phyloP scores from a whole-genome alignment of 1,139 yeast genomes.

The Lipomyces yarrowii region DNA sequence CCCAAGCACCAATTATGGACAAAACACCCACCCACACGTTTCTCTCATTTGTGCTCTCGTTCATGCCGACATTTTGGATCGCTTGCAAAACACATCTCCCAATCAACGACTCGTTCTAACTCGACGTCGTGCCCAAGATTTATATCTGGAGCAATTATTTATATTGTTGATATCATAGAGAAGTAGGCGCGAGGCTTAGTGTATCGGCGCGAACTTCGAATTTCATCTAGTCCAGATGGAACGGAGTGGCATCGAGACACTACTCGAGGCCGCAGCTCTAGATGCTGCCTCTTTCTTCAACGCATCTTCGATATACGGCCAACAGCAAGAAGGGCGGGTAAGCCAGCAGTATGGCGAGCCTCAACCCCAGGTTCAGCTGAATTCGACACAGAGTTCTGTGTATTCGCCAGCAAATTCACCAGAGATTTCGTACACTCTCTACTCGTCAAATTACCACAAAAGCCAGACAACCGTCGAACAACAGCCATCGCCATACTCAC shows the following conservation, averaged over 20 bases:
- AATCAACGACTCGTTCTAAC: background rate
- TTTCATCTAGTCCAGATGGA: conserved; percentile 14
- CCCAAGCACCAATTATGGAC: background rate
- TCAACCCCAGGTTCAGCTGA: background rate
- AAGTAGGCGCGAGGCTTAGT: background rate
- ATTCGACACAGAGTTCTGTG: conserved; percentile 5
- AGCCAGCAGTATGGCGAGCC: background rate
- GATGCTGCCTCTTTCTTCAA: conserved; percentile 25
- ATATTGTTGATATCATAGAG: background rate
- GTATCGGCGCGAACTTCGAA: conserved; percentile 2
- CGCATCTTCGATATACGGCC: conserved; percentile 4
- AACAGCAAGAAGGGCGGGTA: background rate
- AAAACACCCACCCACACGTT: background rate
- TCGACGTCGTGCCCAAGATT: background rate
- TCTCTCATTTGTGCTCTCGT: background rate
- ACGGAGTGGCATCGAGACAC: conserved; percentile 30
- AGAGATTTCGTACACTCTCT: conserved; percentile 8
- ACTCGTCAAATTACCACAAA: background rate
- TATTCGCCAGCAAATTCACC: conserved; percentile 26
- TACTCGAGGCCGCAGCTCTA: conserved; percentile 31
- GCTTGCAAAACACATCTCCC: background rate
- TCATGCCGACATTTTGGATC: background rate
- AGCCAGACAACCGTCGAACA: conserved; percentile 12
- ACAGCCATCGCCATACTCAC: conserved; percentile 25
- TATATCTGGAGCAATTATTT: background rate